These are phyloP conservation scores for Syncephalastrum monosporum DNA, from an alignment of 371 early-diverging fungal species.

Conservation along the genomic window DNA sequence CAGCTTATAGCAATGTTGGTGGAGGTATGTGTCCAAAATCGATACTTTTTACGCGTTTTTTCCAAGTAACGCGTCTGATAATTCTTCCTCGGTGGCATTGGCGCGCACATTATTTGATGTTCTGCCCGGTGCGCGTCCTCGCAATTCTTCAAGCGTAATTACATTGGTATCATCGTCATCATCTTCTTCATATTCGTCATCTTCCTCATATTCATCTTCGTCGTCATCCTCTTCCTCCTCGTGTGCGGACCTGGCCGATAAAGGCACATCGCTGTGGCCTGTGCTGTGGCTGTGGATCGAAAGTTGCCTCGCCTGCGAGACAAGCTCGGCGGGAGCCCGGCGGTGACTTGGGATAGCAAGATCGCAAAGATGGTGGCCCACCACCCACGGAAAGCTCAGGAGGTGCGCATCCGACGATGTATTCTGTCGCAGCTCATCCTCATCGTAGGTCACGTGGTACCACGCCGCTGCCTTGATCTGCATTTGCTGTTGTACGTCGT, in stretches of 20 bases:
- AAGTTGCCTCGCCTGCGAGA: conserved; percentile 3
- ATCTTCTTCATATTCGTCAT: background rate
- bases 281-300: conserved; percentile 13
- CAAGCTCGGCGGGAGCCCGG: background rate
- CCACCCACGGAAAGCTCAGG: conserved; percentile 69
- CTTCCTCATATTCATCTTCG: background rate
- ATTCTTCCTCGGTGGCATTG: too few relatives aligned
- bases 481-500: conserved; percentile 18
- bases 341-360: conserved; percentile 37
- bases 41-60: too few relatives aligned
- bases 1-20: too few relatives aligned
- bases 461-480: conserved; percentile 67
- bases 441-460: conserved; percentile 69
- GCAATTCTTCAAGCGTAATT: too few relatives aligned
- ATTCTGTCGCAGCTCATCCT: conserved; percentile 19
- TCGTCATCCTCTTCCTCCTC: conserved; percentile 7
- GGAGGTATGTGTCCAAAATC: too few relatives aligned
- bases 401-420: conserved; percentile 22
- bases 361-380: conserved; percentile 53
- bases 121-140: too few relatives aligned
- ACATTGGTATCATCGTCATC: background rate
- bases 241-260: background rate
- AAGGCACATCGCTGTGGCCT: background rate
- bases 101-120: too few relatives aligned
- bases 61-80: too few relatives aligned